Base-by-base conservation (phyloP, 805 yeast genomes). In the Grigorovia yakushimaensis region DNA sequence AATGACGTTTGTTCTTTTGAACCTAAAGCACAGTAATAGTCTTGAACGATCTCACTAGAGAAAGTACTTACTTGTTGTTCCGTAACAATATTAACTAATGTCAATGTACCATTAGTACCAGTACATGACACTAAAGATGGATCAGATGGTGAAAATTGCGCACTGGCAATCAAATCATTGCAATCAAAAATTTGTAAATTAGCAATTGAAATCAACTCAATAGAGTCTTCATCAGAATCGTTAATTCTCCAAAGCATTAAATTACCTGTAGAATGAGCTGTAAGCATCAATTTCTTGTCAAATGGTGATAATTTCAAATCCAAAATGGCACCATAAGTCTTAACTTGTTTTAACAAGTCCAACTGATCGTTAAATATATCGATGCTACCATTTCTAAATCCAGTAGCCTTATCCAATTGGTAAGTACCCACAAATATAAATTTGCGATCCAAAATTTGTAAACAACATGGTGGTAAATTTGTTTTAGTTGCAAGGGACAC, bases 201-300 rank as follows among this genome's bases (percentile, higher is more conserved):
- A 9, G 58, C 56, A 1, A 69, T 22, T 19, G 69, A 43, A 30
- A 50, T 46, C 5, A 57, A 45, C 19, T 42, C 42, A 37, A 62
- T 58, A 2, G 8, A 9, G 5, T 46, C 46, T 2, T 49, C 48
- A 8, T 42, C 41, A n/a, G 22, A 41, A 6, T 20, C 38, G 15
- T 42, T 39, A 5, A 70, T 55, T 44, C 62, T 62, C 96, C 97
- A 93, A 7, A 84, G 49, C 24, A 68, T 68, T 3, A 91, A 52
- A 48, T 75, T 73, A 1, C 98, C 98, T 0, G 88, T 84, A 0
- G 96, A 86, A 59, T 89, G 95, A 0, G 81, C 88, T 2, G 86
- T 73, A 2, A 73, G 72, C 4, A 87, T 54, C 8, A 74, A 39
- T 4, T 68, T 51, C 10, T 66, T 60, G 52, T 81, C 79, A 41